Base-by-base conservation (phyloP, 1,139 yeast species). In the Suhomyces bolitotheri region DNA sequence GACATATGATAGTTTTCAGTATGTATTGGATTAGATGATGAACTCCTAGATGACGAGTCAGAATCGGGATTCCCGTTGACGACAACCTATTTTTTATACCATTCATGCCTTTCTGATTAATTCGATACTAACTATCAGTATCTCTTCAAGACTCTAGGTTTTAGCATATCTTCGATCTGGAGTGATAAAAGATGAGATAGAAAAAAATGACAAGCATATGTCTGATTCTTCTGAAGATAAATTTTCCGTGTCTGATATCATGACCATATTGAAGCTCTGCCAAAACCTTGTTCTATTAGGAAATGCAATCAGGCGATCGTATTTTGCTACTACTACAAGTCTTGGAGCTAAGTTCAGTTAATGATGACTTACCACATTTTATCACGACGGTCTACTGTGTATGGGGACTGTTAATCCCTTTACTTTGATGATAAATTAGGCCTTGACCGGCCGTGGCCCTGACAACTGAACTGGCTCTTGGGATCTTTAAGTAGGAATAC, bases 381-480 rank as follows among this genome's bases (percentile, higher is more conserved):
- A 50, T 90, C 97, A 90, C 97, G 97, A 90, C 97, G 97, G 97
- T 90, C 97, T 83, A 85, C 97, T 89, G 96, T 75, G 90, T 82
- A 78, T 65, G 73, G 76, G 75, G 73, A 73, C 72, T 76, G 82
- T 80, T 78, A 76, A 79, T 71, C 79, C 75, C 77, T 77, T 69
- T 55, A 79, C 88, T 62, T 76, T 90, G 97, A 90, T 90, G 97
- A 90, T 67, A 79, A 17, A 41, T 66, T 66, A 73, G 97, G 97
- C 97, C 88, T 78, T 90, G 96, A 90, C 97, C 83, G 86, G 97
- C 97, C 96, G 89, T 83, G 94, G 92, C 66, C 64, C 74, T 94
- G 83, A 29, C 12, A 29, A 29, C 21, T 6, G 31, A 28, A 16
- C 12, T 22, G 25, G 16, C 7, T 17, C 8, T 17, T 6, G 20